phyloP scores from a whole-genome alignment of 805 yeast species.

The Candida mattraensis region DNA sequence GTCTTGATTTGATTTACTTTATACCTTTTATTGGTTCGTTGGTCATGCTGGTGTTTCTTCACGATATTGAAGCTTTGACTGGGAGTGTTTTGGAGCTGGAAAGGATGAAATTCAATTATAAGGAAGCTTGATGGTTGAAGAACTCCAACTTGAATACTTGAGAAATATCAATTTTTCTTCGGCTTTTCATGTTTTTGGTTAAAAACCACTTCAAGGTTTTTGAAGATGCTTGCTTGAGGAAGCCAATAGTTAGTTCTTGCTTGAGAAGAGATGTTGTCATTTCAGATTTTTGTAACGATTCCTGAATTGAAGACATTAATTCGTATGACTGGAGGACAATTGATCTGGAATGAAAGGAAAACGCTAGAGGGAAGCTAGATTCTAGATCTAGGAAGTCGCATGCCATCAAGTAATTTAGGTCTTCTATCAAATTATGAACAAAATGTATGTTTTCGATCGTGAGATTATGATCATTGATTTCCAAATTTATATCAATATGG shows the following conservation, averaged over 20 bases:
- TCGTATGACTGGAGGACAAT: slow-evolving; percentile 19
- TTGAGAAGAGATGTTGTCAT: slow-evolving; percentile 18
- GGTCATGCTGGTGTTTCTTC: slow-evolving; percentile 18
- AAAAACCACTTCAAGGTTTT: slow-evolving; percentile 12
- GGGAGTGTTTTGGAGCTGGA: slow-evolving; percentile 23
- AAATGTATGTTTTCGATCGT: slow-evolving; percentile 1
- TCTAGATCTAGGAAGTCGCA: slow-evolving; percentile 26
- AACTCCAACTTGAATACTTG: slow-evolving; percentile 18
- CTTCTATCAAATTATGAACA: slow-evolving; percentile 12
- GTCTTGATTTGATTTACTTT: slow-evolving; percentile 25
- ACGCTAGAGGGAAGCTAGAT: slow-evolving; percentile 28
- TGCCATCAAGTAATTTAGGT: slow-evolving; percentile 29
- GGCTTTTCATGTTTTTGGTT: slow-evolving; percentile 2
- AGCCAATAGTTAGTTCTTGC: slow-evolving; percentile 26
- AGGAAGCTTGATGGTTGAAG: slow-evolving; percentile 30
- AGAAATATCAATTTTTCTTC: slow-evolving; percentile 4
- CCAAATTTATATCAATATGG: slow-evolving; percentile 9
- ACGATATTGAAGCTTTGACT: slow-evolving; percentile 21
- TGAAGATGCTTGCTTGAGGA: slow-evolving; percentile 22
- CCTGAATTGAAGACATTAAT: slow-evolving; percentile 14
- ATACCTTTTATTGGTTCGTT: slow-evolving; percentile 27
- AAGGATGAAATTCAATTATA: slow-evolving; percentile 29
- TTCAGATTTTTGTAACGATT: slow-evolving; percentile 19
- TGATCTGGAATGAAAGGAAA: slow-evolving; percentile 28
- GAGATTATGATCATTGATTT: slow-evolving; percentile 11